These are phyloP conservation scores for Melampsora americana DNA, from an alignment of 1,284 basidiomycete genomes.

Conservation along the genomic window DNA sequence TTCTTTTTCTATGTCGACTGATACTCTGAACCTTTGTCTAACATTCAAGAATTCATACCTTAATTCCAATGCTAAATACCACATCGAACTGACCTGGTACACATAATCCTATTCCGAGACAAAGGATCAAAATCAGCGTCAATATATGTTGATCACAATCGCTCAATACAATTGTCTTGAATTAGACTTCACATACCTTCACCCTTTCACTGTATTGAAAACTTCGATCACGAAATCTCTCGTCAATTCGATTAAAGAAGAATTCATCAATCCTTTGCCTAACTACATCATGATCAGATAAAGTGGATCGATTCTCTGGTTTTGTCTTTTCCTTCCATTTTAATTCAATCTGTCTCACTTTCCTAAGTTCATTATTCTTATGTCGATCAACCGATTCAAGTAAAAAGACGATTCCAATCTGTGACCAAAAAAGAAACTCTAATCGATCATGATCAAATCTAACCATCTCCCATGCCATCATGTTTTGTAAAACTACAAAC, in stretches of 20 bases:
- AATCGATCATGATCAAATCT: conserved; percentile 26
- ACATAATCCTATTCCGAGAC: conserved; percentile 23
- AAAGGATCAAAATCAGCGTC: background rate
- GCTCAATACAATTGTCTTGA: background rate
- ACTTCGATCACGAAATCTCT: conserved; percentile 7
- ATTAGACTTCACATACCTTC: background rate
- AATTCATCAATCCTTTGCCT: conserved; percentile 5
- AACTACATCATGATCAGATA: background rate
- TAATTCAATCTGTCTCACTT: conserved; percentile 25
- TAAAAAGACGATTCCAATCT: conserved; percentile 16
- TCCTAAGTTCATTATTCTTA: background rate
- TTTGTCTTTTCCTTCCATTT: conserved; percentile 3
- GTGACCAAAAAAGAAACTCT: conserved; percentile 13
- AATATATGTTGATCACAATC: background rate
- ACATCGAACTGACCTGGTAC: conserved; percentile 36
- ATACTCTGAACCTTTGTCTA: conserved; percentile 6
- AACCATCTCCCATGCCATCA: conserved; percentile 39
- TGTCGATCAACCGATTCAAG: conserved; percentile 7
- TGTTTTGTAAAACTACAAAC: conserved; percentile 23
- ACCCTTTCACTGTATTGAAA: conserved; percentile 6
- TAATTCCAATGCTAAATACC: conserved; percentile 23
- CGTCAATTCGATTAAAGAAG: conserved; percentile 31
- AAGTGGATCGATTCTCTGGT: background rate
- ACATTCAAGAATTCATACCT: conserved; percentile 25
- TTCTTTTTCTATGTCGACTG: background rate